Conservation (phyloP, 352 stramenopile genomes). For the Thalassiosira hispida region DNA sequence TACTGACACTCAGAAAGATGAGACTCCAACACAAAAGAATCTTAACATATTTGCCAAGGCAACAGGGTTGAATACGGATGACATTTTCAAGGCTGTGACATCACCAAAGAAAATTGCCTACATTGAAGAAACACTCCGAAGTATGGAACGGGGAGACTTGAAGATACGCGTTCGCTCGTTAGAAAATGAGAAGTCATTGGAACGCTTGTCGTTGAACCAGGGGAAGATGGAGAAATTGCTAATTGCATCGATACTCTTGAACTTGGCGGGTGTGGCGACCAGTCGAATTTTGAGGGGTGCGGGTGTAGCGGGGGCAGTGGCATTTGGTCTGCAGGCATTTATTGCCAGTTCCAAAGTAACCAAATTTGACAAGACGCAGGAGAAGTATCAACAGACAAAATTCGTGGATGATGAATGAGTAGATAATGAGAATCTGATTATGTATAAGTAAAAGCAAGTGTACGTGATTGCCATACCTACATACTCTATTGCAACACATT, state of each 20-base stretch:
- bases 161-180: slow-evolving; percentile 86
- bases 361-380: slow-evolving; percentile 86
- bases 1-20: slow-evolving; percentile 83
- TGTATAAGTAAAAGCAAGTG: neutral
- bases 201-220: slow-evolving; percentile 84
- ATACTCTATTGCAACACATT: too few species aligned
- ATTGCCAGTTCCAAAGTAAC: slow-evolving; percentile 75
- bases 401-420: slow-evolving; percentile 67
- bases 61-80: slow-evolving; percentile 80
- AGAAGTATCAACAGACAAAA: slow-evolving; percentile 75
- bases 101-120: slow-evolving; percentile 85
- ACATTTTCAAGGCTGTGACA: slow-evolving; percentile 83
- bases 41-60: slow-evolving; percentile 75
- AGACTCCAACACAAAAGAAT: slow-evolving; percentile 73
- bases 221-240: slow-evolving; percentile 80
- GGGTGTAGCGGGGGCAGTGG: slow-evolving; percentile 59
- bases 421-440: neutral
- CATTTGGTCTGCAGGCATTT: slow-evolving; percentile 75
- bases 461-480: too few species aligned
- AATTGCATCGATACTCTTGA: slow-evolving; percentile 82
- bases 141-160: slow-evolving; percentile 84
- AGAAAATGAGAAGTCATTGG: slow-evolving; percentile 83
- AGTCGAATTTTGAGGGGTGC: slow-evolving; percentile 45
- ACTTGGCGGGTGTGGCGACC: slow-evolving; percentile 70
- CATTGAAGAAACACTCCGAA: slow-evolving; percentile 85